These are phyloP conservation scores for Dipteronia dyeriana DNA, from an alignment of 345 rosid genomes.

Conservation along the genomic window DNA sequence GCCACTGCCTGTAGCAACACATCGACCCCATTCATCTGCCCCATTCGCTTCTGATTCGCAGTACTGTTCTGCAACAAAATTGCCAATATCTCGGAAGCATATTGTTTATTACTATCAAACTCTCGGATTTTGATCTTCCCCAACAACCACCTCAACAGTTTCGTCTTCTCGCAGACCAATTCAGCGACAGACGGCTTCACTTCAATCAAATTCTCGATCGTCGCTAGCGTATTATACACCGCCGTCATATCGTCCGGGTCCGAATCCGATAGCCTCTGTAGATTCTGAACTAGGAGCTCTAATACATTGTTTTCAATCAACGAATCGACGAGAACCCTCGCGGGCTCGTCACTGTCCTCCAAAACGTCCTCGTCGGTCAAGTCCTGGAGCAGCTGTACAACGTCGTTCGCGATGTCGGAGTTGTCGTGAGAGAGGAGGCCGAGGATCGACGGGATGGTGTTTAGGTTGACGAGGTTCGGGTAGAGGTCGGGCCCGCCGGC, in stretches of 20 bases:
- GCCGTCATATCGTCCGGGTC: conserved; percentile 86
- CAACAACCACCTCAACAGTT: conserved; percentile 74
- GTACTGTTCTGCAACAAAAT: conserved; percentile 81
- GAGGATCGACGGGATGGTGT: conserved; percentile 73
- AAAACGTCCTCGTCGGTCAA: conserved; percentile 88
- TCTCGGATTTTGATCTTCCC: conserved; percentile 81
- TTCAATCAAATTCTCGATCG: conserved; percentile 89
- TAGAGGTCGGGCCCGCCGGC: conserved; percentile 95
- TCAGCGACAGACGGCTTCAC: conserved; percentile 92
- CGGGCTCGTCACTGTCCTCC: conserved; percentile 90
- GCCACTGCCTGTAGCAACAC: conserved; percentile 91
- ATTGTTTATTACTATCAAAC: conserved; percentile 89
- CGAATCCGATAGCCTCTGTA: conserved; percentile 74
- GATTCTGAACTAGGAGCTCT: conserved; percentile 88
- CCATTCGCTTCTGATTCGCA: conserved; percentile 84
- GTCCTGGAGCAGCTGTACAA: conserved; percentile 84
- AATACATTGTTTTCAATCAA: conserved; percentile 81
- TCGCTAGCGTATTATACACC: conserved; percentile 69
- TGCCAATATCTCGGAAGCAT: conserved; percentile 90
- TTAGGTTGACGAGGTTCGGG: conserved; percentile 77
- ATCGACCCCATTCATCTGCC: conserved; percentile 97
- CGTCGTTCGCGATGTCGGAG: conserved; percentile 84
- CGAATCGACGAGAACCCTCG: conserved; percentile 63
- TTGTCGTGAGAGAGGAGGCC: conserved; percentile 89
- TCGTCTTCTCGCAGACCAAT: conserved; percentile 85